Conservation (phyloP, 192 early-diverging fungal species). For the Glomus cerebriforme region DNA sequence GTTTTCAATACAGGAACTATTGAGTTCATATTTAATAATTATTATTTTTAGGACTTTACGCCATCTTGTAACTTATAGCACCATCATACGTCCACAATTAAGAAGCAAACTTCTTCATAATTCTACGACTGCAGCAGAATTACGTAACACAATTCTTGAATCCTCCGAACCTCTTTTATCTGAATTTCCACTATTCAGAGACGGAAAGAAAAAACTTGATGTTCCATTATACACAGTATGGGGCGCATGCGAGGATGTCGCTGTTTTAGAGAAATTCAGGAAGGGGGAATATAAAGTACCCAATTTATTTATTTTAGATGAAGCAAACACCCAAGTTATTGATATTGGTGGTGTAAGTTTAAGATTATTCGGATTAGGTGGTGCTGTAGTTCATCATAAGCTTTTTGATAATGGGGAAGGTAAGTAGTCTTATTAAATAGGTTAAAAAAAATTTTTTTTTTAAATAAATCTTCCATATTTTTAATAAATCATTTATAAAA, state of each 20-base stretch:
- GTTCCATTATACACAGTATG: constrained; percentile 64
- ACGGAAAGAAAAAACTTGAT: constrained; percentile 47
- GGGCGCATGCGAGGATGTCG: constrained; percentile 64
- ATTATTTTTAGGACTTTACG: constrained; percentile 50
- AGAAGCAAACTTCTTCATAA: constrained; percentile 43
- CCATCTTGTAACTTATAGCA: constrained; percentile 60
- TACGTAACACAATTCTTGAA: constrained; percentile 47
- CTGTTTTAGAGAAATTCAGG: constrained; percentile 59
- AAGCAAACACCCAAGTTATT: constrained; percentile 49
- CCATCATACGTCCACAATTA: constrained; percentile 47
- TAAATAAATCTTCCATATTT: neutral
- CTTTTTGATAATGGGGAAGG: constrained; percentile 66
- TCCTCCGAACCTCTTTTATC: constrained; percentile 48
- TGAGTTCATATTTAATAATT: neutral
- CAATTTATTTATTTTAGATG: constrained; percentile 58
- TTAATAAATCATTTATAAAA: constrained; percentile 16
- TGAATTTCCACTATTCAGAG: constrained; percentile 51
- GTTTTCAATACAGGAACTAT: neutral
- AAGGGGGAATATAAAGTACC: constrained; percentile 47
- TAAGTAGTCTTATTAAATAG: constrained; percentile 16
- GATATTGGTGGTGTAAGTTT: constrained; percentile 60
- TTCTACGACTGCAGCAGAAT: constrained; percentile 40
- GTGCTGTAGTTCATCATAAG: constrained; percentile 62
- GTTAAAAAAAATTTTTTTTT: neutral
- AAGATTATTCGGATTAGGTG: constrained; percentile 60